Conservation (phyloP, 2,329 filamentous ascomycete species). For the Cordyceps tenuipes region DNA sequence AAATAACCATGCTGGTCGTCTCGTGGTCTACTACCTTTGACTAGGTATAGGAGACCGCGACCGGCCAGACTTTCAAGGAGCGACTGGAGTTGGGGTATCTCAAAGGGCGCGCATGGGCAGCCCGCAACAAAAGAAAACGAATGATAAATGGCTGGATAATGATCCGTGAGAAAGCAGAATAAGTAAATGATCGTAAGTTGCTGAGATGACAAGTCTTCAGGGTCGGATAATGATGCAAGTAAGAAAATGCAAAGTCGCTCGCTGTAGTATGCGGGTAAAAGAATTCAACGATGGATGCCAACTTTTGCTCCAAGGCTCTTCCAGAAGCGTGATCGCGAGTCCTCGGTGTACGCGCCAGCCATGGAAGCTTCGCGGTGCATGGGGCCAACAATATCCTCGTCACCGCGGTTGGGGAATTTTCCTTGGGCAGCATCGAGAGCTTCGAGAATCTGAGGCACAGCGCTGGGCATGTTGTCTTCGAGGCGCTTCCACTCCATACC, state of each 20-base stretch:
- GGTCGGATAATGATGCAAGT: conserved; percentile 1
- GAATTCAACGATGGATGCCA: conserved; percentile 17
- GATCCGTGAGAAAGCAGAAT: conserved; percentile 11
- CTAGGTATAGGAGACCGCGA: conserved; percentile 5
- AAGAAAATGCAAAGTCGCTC: background rate
- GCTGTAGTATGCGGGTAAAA: background rate
- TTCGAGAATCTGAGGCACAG: conserved; percentile 61
- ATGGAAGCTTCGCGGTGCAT: conserved; percentile 62
- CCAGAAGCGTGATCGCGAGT: conserved; percentile 40
- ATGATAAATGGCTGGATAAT: conserved; percentile 21
- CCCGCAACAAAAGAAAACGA: conserved; percentile 11
- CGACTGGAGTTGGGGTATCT: conserved; percentile 23
- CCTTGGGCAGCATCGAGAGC: conserved; percentile 57
- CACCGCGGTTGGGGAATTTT: conserved; percentile 82
- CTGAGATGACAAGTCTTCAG: conserved; percentile 13
- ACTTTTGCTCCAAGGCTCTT: conserved; percentile 41
- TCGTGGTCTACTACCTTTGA: conserved; percentile 11
- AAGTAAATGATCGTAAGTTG: conserved; percentile 11
- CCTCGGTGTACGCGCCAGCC: conserved; percentile 36
- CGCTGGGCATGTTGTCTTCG: conserved; percentile 50
- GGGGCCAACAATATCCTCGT: conserved; percentile 87
- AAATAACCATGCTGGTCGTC: background rate
- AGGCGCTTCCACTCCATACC: conserved; percentile 37
- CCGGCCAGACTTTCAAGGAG: conserved; percentile 14
- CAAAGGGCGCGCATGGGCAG: background rate